Conservation (phyloP, 257 asterid genomes). For the Sherardia arvensis region DNA sequence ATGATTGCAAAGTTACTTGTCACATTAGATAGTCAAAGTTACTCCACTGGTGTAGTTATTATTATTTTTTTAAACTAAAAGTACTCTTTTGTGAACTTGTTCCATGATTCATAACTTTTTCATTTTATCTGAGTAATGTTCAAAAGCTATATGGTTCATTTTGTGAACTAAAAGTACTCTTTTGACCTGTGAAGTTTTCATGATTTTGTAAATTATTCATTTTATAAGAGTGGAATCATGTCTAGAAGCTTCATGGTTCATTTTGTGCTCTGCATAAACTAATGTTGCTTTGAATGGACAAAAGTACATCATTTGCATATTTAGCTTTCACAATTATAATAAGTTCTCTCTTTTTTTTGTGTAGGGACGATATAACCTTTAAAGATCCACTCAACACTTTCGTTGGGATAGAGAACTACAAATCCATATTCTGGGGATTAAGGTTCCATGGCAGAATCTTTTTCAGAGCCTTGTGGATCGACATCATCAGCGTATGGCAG, state of each 20-base stretch:
- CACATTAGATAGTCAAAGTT: neutral
- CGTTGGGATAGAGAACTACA: constrained; percentile 74
- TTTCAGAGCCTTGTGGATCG: constrained; percentile 76
- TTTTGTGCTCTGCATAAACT: neutral
- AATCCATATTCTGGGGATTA: constrained; percentile 77
- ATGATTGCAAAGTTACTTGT: neutral
- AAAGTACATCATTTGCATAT: neutral
- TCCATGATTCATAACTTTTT: too few species aligned
- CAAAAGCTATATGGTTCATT: neutral
- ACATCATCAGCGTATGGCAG: constrained; percentile 92
- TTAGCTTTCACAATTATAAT: constrained; percentile 4
- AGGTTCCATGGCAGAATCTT: constrained; percentile 74
- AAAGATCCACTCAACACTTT: constrained; percentile 80
- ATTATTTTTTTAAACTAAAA: neutral
- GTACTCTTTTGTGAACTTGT: neutral
- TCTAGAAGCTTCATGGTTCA: neutral
- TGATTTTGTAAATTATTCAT: too few species aligned
- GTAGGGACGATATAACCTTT: constrained; percentile 80
- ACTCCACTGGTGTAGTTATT: too few species aligned
- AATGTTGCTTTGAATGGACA: neutral
- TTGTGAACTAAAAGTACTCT: neutral
- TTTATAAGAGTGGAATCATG: neutral
- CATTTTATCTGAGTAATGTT: neutral
- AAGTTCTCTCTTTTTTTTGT: constrained; percentile 1
- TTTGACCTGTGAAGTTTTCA: too few species aligned